Conservation (phyloP, 1,284 basidiomycete genomes). For the Abortiporus biennis region DNA sequence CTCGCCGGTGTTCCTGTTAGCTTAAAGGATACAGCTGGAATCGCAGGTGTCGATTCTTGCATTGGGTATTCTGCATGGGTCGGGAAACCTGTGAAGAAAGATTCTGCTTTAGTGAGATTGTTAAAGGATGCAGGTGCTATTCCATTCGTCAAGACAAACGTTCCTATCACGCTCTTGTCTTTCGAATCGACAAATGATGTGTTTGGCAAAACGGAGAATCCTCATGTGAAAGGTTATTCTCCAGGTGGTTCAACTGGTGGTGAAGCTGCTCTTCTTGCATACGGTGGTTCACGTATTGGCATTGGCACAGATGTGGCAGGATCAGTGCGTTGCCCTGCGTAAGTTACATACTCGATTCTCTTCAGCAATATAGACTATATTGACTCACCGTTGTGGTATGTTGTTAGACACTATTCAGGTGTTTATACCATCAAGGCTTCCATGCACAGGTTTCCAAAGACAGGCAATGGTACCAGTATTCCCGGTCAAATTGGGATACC, state of each 20-base stretch:
- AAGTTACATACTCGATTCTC: slow-evolving; percentile 30
- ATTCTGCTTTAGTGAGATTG: slow-evolving; percentile 56
- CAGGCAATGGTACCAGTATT: slow-evolving; percentile 42
- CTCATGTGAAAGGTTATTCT: slow-evolving; percentile 49
- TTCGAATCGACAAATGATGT: slow-evolving; percentile 71
- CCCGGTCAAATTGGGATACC: slow-evolving; percentile 46
- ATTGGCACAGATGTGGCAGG: slow-evolving; percentile 73
- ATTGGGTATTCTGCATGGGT: slow-evolving; percentile 69
- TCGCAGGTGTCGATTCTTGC: slow-evolving; percentile 67
- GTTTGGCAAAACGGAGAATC: slow-evolving; percentile 65
- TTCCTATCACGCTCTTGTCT: slow-evolving; percentile 66
- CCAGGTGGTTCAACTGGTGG: slow-evolving; percentile 70
- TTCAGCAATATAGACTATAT: too few species aligned
- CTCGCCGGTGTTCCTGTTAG: slow-evolving; percentile 65
- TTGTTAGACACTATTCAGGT: slow-evolving; percentile 22
- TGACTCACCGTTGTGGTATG: neutral
- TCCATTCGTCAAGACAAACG: slow-evolving; percentile 74
- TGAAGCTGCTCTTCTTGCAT: slow-evolving; percentile 63
- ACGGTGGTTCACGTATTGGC: slow-evolving; percentile 65
- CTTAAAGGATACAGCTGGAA: slow-evolving; percentile 60
- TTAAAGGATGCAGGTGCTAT: slow-evolving; percentile 67
- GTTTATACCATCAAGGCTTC: slow-evolving; percentile 28
- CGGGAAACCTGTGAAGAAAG: slow-evolving; percentile 41
- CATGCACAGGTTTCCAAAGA: slow-evolving; percentile 41
- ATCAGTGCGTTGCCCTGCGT: slow-evolving; percentile 69